Conservation (phyloP, 2,329 filamentous ascomycete species). For the Pseudohalonectria lignicola region DNA sequence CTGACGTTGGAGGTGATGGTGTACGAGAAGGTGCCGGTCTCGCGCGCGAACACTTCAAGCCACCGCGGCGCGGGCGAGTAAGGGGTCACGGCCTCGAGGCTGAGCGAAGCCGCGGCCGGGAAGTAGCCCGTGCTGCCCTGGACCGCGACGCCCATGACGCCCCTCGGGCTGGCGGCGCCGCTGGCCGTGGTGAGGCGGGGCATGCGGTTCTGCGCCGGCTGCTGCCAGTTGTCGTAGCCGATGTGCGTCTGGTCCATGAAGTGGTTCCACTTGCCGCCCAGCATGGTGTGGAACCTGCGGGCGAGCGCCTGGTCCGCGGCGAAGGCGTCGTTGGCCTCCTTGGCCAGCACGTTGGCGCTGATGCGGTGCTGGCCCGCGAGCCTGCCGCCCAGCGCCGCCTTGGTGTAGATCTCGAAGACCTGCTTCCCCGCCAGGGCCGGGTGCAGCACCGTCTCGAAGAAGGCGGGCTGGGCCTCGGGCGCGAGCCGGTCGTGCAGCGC, state of each 20-base stretch:
- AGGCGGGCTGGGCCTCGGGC: slow-evolving; percentile 28
- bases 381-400: slow-evolving; percentile 29
- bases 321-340: slow-evolving; percentile 29
- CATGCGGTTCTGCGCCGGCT: slow-evolving; percentile 38
- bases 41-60: slow-evolving; percentile 34
- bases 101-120: slow-evolving; percentile 26
- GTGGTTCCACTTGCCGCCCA: slow-evolving; percentile 25
- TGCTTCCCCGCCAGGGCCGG: slow-evolving; percentile 41
- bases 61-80: slow-evolving; percentile 23
- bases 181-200: slow-evolving; percentile 33
- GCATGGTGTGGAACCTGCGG: slow-evolving; percentile 28
- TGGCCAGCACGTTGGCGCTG: slow-evolving; percentile 29
- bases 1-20: slow-evolving; percentile 23
- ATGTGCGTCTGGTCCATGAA: slow-evolving; percentile 34
- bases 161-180: slow-evolving; percentile 18
- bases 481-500: slow-evolving; percentile 30
- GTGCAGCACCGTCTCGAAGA: slow-evolving; percentile 47
- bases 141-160: slow-evolving; percentile 33
- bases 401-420: slow-evolving; percentile 36
- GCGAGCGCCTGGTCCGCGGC: slow-evolving; percentile 29
- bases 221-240: slow-evolving; percentile 34
- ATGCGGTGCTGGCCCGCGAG: slow-evolving; percentile 33
- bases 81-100: slow-evolving; percentile 7
- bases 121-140: slow-evolving; percentile 37
- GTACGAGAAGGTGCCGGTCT: slow-evolving; percentile 25